Conservation (phyloP, 2,329 filamentous ascomycete species). For the Colletotrichum liaoningense region DNA sequence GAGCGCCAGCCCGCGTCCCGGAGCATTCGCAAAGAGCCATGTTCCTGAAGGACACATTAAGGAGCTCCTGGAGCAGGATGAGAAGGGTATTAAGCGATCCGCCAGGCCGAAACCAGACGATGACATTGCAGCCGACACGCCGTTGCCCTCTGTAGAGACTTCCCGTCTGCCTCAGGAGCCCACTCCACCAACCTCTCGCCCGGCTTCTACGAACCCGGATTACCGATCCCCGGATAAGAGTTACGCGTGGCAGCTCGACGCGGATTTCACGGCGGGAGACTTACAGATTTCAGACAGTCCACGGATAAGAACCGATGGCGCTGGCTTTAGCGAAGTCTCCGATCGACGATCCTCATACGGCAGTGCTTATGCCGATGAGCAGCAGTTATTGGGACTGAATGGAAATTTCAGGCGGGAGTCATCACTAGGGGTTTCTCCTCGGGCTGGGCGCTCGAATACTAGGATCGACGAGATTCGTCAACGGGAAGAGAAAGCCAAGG, state of each 20-base stretch:
- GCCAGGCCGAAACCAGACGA: conserved; percentile 4
- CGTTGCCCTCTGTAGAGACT: conserved; percentile 48
- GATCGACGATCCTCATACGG: conserved; percentile 41
- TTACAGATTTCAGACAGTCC: conserved; percentile 67
- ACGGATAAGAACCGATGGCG: conserved; percentile 54
- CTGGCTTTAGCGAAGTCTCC: conserved; percentile 45
- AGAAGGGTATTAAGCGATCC: conserved; percentile 24
- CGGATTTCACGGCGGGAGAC: conserved; percentile 68
- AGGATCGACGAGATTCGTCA: conserved; percentile 62
- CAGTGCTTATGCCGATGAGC: conserved; percentile 34
- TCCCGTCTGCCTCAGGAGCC: conserved; percentile 26
- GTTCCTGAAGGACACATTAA: conserved; percentile 38
- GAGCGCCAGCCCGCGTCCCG: conserved; percentile 28
- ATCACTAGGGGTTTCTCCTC: not conserved
- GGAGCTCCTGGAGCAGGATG: conserved; percentile 37
- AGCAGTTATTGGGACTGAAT: conserved; percentile 23
- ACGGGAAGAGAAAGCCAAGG: conserved; percentile 50
- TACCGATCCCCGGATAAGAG: conserved; percentile 60
- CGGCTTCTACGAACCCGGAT: conserved; percentile 38
- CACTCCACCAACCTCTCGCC: conserved; percentile 35
- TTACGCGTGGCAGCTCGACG: conserved; percentile 67
- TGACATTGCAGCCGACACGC: conserved; percentile 41
- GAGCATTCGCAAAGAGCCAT: conserved; percentile 35
- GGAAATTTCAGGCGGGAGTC: conserved; percentile 20
- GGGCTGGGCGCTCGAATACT: conserved; percentile 49